These are phyloP conservation scores for Aspergillus bombycis DNA, from an alignment of 2,329 filamentous ascomycete species.

Conservation along the genomic window DNA sequence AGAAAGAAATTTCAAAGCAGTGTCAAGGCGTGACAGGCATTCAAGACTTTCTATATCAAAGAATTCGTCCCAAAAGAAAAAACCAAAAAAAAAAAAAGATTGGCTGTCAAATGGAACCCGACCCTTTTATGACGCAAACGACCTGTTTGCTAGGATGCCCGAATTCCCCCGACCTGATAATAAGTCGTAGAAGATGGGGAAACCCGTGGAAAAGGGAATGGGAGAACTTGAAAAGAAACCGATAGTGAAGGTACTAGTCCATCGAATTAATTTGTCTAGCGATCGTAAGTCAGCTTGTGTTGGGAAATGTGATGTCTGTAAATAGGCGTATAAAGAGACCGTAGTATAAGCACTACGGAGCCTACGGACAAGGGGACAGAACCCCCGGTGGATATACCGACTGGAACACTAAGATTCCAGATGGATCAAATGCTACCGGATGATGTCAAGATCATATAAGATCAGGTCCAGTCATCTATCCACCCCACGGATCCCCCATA, in stretches of 20 bases:
- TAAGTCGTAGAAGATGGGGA: not conserved
- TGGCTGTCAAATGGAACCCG: not conserved
- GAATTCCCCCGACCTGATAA: not conserved
- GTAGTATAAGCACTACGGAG: not conserved
- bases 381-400: not conserved
- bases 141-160: not conserved
- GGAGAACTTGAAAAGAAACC: not conserved
- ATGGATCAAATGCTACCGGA: not conserved
- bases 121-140: not conserved
- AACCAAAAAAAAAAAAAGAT: not conserved
- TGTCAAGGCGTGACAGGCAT: not conserved
- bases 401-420: not conserved
- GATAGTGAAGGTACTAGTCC: not conserved
- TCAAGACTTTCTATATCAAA: not conserved
- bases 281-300: not conserved
- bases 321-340: not conserved
- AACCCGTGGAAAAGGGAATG: not conserved
- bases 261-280: not conserved
- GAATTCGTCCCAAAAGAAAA: not conserved
- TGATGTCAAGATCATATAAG: not conserved
- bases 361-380: not conserved
- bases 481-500: not conserved
- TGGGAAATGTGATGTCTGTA: not conserved
- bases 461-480: not conserved
- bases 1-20: not conserved